Conservation (phyloP, 352 stramenopile genomes). For the Phytophthora kernoviae region DNA sequence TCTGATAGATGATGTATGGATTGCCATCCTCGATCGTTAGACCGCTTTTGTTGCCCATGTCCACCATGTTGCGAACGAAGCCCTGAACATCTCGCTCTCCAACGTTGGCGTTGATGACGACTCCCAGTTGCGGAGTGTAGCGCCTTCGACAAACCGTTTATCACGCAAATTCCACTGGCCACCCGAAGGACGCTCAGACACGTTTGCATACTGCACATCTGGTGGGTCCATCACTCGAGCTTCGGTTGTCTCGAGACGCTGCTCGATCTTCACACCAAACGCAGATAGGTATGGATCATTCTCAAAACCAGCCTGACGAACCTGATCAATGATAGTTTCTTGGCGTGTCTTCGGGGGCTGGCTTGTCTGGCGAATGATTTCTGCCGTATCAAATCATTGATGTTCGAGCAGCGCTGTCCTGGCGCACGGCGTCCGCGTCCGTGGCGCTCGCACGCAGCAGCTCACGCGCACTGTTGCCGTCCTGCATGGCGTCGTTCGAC, state of each 20-base stretch:
- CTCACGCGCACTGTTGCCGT: constrained; percentile 47
- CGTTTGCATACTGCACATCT: constrained; percentile 65
- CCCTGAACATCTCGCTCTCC: constrained; percentile 39
- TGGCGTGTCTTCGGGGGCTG: constrained; percentile 50
- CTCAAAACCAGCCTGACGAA: constrained; percentile 68
- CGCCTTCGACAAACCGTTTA: constrained; percentile 70
- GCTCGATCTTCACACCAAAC: constrained; percentile 68
- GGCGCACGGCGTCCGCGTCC: constrained; percentile 66
- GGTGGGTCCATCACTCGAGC: constrained; percentile 60
- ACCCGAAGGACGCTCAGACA: constrained; percentile 59
- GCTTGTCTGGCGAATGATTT: constrained; percentile 82
- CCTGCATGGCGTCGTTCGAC: constrained; percentile 2
- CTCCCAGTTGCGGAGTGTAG: constrained; percentile 49
- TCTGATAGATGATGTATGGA: constrained; percentile 45
- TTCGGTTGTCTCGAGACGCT: constrained; percentile 51
- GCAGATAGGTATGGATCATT: constrained; percentile 66
- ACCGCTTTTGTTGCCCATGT: constrained; percentile 38
- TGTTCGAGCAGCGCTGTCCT: constrained; percentile 72
- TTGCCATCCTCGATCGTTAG: constrained; percentile 46
- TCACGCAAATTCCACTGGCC: constrained; percentile 82
- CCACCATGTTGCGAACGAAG: constrained; percentile 50
- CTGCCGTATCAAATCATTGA: constrained; percentile 82
- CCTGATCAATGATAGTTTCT: constrained; percentile 64
- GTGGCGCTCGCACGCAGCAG: constrained; percentile 65
- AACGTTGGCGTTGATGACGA: constrained; percentile 52